Evolutionary conservation across 2,329 filamentous ascomycete species (phyloP), one percentile per base, ranked within the genome.

Genomic region (Fusarium dlaminii): DNA sequence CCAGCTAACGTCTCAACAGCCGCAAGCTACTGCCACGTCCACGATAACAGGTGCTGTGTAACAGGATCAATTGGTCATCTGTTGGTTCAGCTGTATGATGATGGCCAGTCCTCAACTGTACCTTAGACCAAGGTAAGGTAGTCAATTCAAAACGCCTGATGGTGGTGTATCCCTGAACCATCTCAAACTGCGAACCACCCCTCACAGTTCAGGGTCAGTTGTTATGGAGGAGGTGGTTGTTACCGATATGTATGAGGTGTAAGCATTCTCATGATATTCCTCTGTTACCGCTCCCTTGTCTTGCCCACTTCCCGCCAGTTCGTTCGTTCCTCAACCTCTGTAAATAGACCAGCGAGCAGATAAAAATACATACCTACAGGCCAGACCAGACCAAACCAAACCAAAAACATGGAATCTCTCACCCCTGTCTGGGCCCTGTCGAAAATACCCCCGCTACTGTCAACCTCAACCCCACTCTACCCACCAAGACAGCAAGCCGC

Each of bases 111-210:
- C 39, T 46, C 52, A 40, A 63, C 13, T 54, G 57, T 34, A 27
- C 5, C 24, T 46, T 46, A 39, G 66, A 49, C 24, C 39, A 46
- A 37, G 18, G 57, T 52, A 36, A 37, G 24, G 54, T 57, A 65
- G 59, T 74, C 74, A 77, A 77, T 66, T 65, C 70, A 73, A 77
- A 78, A 77, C 75, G 73, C 67, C 61, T 66, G 61, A 75, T 68
- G 75, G 72, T 61, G 72, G 62, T 36, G 72, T 64, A 77, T 70
- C 67, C 67, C 69, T 77, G 74, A 68, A 64, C 58, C 63, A 68
- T 69, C 65, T 63, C 64, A 69, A 69, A 63, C 66, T 69, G 51
- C 45, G 22, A 29, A 46, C 42, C 46, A 27, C 40, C 43, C 61
- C 61, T 45, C 61, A 46, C 51, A 51, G 43, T 32, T 45, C 29